Evolutionary conservation across 2,329 filamentous ascomycete genomes (phyloP).

Genomic region (Trichoderma sp.): DNA sequence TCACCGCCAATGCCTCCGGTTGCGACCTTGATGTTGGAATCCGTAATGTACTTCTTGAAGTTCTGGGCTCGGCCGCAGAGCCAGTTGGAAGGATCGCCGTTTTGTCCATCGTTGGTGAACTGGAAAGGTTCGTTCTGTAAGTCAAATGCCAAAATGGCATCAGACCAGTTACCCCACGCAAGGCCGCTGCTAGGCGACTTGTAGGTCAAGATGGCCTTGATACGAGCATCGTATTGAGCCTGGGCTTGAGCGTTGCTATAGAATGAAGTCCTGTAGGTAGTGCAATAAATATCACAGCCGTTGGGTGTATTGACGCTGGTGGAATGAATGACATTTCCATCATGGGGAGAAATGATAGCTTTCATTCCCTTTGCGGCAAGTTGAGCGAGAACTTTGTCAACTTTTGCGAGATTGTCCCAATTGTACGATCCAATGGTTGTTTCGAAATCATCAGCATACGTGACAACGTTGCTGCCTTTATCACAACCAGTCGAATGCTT

Average conservation of each 20-base stretch:
- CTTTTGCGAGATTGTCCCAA: slow-evolving; percentile 17
- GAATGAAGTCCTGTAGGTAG: slow-evolving; percentile 28
- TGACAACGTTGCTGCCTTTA: slow-evolving; percentile 23
- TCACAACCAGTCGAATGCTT: slow-evolving; percentile 14
- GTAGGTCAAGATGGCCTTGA: slow-evolving; percentile 34
- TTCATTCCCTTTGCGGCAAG: slow-evolving; percentile 20
- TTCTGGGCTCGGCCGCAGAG: slow-evolving; percentile 32
- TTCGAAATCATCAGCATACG: slow-evolving; percentile 19
- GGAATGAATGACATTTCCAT: slow-evolving; percentile 20
- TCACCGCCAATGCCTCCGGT: slow-evolving; percentile 35
- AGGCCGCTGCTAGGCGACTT: slow-evolving; percentile 31
- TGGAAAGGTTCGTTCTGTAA: slow-evolving; percentile 36
- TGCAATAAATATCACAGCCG: slow-evolving; percentile 21
- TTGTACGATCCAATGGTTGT: slow-evolving; percentile 25
- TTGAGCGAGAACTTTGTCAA: slow-evolving; percentile 20
- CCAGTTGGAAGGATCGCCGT: slow-evolving; percentile 25
- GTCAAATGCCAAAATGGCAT: slow-evolving; percentile 35
- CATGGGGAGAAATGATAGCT: slow-evolving; percentile 24
- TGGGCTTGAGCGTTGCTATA: slow-evolving; percentile 32
- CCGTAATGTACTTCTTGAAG: slow-evolving; percentile 26
- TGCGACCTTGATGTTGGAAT: slow-evolving; percentile 31
- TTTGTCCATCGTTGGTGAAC: not conserved
- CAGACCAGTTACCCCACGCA: slow-evolving; percentile 34
- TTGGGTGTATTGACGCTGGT: not conserved
- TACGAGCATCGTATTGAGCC: slow-evolving; percentile 31